Evolutionary conservation across 768 basidiomycete genomes (phyloP), one percentile per base, ranked within the genome.

Genomic region (Candolleomyces aberdarensis): DNA sequence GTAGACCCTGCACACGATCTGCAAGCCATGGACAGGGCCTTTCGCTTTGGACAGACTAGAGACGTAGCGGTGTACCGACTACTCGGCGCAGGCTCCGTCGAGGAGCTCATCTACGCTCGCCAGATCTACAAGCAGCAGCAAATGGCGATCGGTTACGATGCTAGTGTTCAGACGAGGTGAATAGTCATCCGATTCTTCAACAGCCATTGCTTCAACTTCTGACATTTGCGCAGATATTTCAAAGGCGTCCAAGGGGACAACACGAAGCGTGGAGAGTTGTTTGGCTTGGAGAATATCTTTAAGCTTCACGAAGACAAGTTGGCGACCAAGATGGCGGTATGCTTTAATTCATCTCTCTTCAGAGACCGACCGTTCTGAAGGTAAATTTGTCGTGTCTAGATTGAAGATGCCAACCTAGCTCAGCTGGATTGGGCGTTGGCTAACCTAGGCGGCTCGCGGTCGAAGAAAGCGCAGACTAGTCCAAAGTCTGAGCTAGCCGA

Each of bases 81-180:
- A 7, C 78, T 96, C 15, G 92, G 90, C 0, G 92, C 92, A 3
- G 94, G 94, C 3, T 91, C 92, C 7, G 80, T 95, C 13, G 93
- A 95, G 67, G 93, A 96, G 69, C 74, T 93, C 47, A 92, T 94
- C 19, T 94, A 94, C 66, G 90, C 90, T 0, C 85, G 93, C 13
- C 94, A 96, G 69, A 83, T 96, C 20, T 95, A 95, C 74, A 96
- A 96, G 70, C 92, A 94, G 64, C 94, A 96, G 69, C 91, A 93
- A 68, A 94, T 94, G 91, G 85, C 85, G n/a, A 92, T 94, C 50
- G 93, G 86, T 0, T 95, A 95, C 70, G 83, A 89, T 63, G 89
- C 89, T 1, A 92, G 89, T 65, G 76, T 91, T 9, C 92, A 94
- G 67, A 93, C 92, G 0, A 82, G 92, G 87, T 87, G 67, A 46